A percentile compares a stretch with the other conserved stretches of the same genome.
phyloP scores from a whole-genome alignment of 2,329 filamentous ascomycete species.

The Penicillium oxalicum region DNA sequence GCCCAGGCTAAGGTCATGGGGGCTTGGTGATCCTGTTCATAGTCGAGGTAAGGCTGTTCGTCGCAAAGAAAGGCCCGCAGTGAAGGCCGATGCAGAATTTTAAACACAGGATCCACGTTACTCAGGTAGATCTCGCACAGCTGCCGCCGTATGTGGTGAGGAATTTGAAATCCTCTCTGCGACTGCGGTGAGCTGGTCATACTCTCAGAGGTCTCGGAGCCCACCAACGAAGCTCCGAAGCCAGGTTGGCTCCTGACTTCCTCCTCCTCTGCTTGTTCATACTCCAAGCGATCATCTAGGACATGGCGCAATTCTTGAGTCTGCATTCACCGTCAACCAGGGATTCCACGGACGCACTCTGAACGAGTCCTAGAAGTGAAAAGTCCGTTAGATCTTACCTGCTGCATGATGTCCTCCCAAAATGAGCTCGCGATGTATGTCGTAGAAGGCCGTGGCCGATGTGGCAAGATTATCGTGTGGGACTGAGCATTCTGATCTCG shows the following conservation, averaged over 20 bases:
- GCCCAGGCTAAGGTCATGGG: constrained; percentile 22
- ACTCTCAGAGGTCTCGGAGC: constrained; percentile 16
- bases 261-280: constrained; percentile 7
- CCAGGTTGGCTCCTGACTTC: constrained; percentile 3
- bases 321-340: constrained; percentile 6
- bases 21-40: constrained; percentile 22
- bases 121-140: constrained; percentile 23
- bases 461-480: background rate
- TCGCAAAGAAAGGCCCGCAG: constrained; percentile 22
- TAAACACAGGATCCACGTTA: constrained; percentile 29
- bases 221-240: constrained; percentile 11
- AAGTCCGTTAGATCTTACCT: constrained; percentile 12
- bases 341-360: background rate
- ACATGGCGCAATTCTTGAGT: constrained; percentile 19
- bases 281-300: constrained; percentile 17
- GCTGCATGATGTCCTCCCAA: constrained; percentile 23
- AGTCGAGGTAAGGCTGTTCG: constrained; percentile 26
- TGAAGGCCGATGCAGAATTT: constrained; percentile 27
- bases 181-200: constrained; percentile 7
- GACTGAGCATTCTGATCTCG: constrained; percentile 1
- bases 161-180: constrained; percentile 4
- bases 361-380: too few relatives aligned
- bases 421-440: constrained; percentile 20
- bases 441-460: constrained; percentile 11
- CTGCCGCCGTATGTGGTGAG: constrained; percentile 11